Evolutionary conservation across 2,329 filamentous ascomycete genomes (phyloP), one percentile per base, ranked within the genome.

Genomic region (Leptographium galeiforme): DNA sequence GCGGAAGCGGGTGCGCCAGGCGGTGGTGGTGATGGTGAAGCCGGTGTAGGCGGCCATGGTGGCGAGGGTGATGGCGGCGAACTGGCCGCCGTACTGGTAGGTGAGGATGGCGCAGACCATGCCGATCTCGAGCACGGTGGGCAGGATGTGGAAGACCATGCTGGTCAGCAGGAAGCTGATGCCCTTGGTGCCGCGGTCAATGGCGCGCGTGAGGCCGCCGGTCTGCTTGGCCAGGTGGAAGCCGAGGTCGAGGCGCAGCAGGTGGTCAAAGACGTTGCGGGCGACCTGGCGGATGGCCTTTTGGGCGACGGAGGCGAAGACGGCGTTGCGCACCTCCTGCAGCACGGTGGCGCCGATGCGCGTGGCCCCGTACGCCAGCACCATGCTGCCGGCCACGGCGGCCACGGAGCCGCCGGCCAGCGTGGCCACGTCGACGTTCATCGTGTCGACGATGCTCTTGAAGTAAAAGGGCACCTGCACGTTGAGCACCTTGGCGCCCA

Each of bases 401-500:
- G 84, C 87, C 33, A 89, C 90, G 0, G 89, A 95, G 8, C 89
- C 90, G n/a, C 89, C 91, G 7, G 87, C 72, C 10, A 87, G 71
- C 12, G 53, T 52, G 14, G 41, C 49, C 65, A 95, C 84, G 67
- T 98, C 93, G 60, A 98, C 79, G 67, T 98, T 98, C 89, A 98
- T 95, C 19, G 88, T 83, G 68, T 98, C 94, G 44, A 98, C 88
- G 59, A 98, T 97, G 68, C 74, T 90, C 75, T 97, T 97, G 75
- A 98, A 98, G 74, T 96, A 98, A 66, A 98, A 98, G 0, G 93
- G 93, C 48, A 98, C 89, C 72, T 98, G 89, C 16, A 98, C 93
- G 67, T 97, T 98, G 63, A 98, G 75, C 49, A 95, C 81, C 76
- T 98, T 98, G 65, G 89, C 89, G 55, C 90, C 88, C 25, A 98